Evolutionary conservation across 2,329 filamentous ascomycete species (phyloP).

Genomic region (Immersiporthe knoxdaviesiana): DNA sequence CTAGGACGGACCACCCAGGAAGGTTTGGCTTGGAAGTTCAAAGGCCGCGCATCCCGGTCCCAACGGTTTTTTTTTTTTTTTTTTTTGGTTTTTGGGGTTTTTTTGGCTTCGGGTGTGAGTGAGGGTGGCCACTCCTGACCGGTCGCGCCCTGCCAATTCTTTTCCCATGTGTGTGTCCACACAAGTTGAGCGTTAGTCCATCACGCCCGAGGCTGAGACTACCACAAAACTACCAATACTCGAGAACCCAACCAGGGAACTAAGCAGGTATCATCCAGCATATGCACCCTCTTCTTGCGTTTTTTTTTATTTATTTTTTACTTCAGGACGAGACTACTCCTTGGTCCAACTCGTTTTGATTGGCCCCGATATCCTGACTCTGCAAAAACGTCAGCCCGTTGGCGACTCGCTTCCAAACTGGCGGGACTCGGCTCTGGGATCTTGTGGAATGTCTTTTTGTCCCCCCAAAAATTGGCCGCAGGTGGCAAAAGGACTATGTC

Average conservation of each 20-base stretch:
- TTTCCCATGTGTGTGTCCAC: background rate
- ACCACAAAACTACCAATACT: too few relatives aligned
- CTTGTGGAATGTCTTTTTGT: too few relatives aligned
- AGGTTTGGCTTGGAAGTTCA: background rate
- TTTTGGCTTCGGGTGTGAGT: background rate
- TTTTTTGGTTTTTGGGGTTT: too few relatives aligned
- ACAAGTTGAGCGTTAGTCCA: background rate
- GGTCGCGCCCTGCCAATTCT: background rate
- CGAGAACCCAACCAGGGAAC: background rate
- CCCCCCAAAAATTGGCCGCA: background rate
- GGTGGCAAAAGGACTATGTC: conserved; percentile 1
- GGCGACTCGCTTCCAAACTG: background rate
- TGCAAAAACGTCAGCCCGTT: background rate
- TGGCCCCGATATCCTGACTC: background rate
- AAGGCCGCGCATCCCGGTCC: background rate
- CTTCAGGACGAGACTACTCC: too few relatives aligned
- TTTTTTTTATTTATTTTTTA: background rate
- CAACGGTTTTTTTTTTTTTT: too few relatives aligned
- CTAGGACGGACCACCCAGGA: background rate
- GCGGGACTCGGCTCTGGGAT: background rate
- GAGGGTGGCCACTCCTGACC: background rate
- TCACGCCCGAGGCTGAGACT: background rate
- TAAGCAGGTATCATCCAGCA: background rate
- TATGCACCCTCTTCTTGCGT: too few relatives aligned
- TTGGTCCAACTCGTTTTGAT: too few relatives aligned